A percentile compares a stretch with the other conserved stretches of the same genome.
Conservation (phyloP, 805 yeast genomes). For the Scheffersomyces coipomensis region DNA sequence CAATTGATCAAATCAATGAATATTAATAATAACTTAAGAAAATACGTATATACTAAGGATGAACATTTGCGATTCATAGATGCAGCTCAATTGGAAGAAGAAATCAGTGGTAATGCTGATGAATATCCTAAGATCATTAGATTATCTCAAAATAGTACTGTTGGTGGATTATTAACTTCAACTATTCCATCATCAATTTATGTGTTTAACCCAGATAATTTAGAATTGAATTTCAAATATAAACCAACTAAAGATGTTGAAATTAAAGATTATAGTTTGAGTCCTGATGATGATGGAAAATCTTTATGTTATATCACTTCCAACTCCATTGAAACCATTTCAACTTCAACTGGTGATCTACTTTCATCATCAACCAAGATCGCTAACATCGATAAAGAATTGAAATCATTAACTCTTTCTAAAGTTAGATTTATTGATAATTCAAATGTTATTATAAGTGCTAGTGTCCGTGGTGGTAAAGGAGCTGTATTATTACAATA, state of each 20-base stretch:
- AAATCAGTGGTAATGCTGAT: slow-evolving; percentile 35
- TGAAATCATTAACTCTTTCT: slow-evolving; percentile 30
- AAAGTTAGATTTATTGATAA: slow-evolving; percentile 43
- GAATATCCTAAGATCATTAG: slow-evolving; percentile 66
- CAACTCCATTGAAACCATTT: slow-evolving; percentile 49
- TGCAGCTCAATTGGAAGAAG: slow-evolving; percentile 56
- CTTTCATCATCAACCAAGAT: slow-evolving; percentile 22
- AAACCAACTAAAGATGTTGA: slow-evolving; percentile 52
- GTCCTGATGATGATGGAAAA: slow-evolving; percentile 58
- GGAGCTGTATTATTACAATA: slow-evolving; percentile 48
- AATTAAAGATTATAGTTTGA: slow-evolving; percentile 62
- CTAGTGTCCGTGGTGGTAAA: slow-evolving; percentile 25
- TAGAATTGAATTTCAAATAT: slow-evolving; percentile 54
- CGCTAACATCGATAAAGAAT: slow-evolving; percentile 16
- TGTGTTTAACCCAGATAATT: slow-evolving; percentile 53
- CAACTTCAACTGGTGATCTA: slow-evolving; percentile 45
- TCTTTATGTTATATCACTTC: slow-evolving; percentile 61
- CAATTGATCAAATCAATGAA: slow-evolving; percentile 54
- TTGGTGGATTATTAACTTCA: slow-evolving; percentile 71
- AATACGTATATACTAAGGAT: slow-evolving; percentile 52
- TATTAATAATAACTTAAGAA: slow-evolving; percentile 69
- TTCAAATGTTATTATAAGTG: slow-evolving; percentile 31
- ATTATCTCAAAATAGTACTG: slow-evolving; percentile 55
- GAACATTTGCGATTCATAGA: slow-evolving; percentile 62
- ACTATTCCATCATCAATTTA: slow-evolving; percentile 61